Base-by-base conservation (phyloP, 2,329 filamentous ascomycete species). In the Arthrobotrys megalospora region DNA sequence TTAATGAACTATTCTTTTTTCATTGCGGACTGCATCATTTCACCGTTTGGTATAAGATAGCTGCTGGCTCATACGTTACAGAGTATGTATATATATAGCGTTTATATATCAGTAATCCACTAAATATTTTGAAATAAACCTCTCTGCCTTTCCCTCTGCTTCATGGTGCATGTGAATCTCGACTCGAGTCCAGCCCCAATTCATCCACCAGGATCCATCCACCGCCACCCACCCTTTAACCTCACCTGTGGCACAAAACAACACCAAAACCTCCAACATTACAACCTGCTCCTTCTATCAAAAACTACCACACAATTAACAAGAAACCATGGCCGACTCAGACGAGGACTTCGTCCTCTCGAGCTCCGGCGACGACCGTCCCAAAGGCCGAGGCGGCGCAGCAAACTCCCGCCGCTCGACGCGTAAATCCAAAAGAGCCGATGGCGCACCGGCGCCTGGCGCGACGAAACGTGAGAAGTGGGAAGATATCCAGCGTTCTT, bases 261-360 rank as follows among this genome's bases (percentile, higher is more conserved):
- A 68, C 65, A 68, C 65, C 65, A 68, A 45, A 68, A 11, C 32
- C 48, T 10, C 32, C 52, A 36, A 55, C 48, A 47, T 28, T 11
- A 3, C 12, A 52, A 24, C 16, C 21, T 12, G 7, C 6, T 1
- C 4, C 14, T 16, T 10, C 28, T 11, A 12, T 19, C 2, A 34
- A 32, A 52, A 14, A 32, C 10, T 38, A 8, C 19, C 19, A 45
- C 21, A 32, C 52, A 36, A 43, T 28, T 24, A 32, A 41, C 32
- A 52, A 63, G 5, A 7, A 28, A 41, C 41, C 11, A 83, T 83
- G 86, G 85, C 86, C 32, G 86, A 86, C 81, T 86, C 86, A 36
- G 87, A 87, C 80, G 86, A 88, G 82, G 86, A 88, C 84, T 86
- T 88, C 82, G 83, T 88, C 81, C 86, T 86, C 82, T 85, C 86